A percentile compares a stretch with the other conserved stretches of the same genome.
phyloP scores from a whole-genome alignment of 23 red algal species.

The Cyanidiococcus yangmingshanensis region DNA sequence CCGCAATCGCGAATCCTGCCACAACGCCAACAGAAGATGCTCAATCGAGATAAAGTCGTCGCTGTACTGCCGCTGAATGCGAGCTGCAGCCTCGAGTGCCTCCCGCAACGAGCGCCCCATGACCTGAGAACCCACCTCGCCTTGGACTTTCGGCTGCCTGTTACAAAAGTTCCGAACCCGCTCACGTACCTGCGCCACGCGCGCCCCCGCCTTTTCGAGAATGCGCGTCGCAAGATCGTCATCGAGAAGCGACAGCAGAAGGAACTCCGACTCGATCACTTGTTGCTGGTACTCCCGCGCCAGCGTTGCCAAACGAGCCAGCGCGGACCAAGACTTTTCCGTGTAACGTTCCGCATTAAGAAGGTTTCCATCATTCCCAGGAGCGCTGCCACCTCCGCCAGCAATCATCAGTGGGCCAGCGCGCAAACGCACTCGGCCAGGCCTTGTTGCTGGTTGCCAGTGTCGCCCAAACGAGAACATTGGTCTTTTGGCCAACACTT shows the following conservation, averaged over 20 bases:
- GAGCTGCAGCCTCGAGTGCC: constrained; percentile 55
- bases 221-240: constrained; percentile 60
- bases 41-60: constrained; percentile 83
- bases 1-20: constrained; percentile 53
- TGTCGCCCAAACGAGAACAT: not conserved
- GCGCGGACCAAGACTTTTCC: constrained; percentile 72
- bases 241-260: constrained; percentile 58
- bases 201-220: constrained; percentile 39
- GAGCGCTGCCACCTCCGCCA: not conserved
- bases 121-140: constrained; percentile 29
- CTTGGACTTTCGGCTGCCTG: constrained; percentile 56
- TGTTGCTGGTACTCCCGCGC: constrained; percentile 54
- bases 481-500: not conserved
- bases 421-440: not conserved
- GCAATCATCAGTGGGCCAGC: not conserved
- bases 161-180: constrained; percentile 13
- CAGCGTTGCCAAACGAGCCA: constrained; percentile 42
- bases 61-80: constrained; percentile 45
- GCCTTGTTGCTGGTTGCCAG: not conserved
- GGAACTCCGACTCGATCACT: constrained; percentile 82
- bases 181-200: not conserved
- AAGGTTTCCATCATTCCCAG: constrained; percentile 32
- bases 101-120: constrained; percentile 80
- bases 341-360: constrained; percentile 80
- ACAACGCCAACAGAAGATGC: constrained; percentile 71